phyloP scores from a whole-genome alignment of 2,329 filamentous ascomycete species.

The Alternaria rosae region DNA sequence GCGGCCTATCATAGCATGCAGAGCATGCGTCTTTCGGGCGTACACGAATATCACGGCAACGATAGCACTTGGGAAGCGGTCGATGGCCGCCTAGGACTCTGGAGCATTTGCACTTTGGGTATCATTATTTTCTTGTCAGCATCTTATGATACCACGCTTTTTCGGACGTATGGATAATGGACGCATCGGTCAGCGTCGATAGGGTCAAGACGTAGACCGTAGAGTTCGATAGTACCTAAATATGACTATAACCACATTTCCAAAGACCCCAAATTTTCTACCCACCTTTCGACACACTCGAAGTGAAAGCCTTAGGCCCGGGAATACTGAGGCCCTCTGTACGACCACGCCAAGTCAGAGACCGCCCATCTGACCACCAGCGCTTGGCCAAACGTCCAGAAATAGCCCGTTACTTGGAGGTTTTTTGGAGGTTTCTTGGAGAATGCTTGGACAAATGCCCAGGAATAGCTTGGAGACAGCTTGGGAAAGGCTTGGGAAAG shows the following conservation, averaged over 20 bases:
- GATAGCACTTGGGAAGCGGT: conserved; percentile 3
- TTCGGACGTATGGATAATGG: conserved; percentile 3
- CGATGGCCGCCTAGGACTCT: background rate
- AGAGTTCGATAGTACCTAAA: background rate
- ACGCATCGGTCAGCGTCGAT: background rate
- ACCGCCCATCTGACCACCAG: background rate
- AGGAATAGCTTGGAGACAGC: background rate
- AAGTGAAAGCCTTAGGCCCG: background rate
- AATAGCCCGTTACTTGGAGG: background rate
- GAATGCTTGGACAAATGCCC: background rate
- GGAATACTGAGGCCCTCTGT: background rate
- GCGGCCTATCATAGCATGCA: background rate
- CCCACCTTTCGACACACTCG: background rate
- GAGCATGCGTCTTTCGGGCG: background rate
- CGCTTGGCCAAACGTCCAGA: background rate
- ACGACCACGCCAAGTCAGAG: background rate
- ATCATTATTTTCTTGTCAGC: background rate
- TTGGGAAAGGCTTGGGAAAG: background rate
- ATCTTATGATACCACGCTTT: conserved; percentile 25
- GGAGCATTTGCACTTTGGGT: background rate
- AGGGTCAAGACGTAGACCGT: background rate
- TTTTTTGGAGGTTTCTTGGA: background rate
- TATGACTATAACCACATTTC: background rate
- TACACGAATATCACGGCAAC: background rate
- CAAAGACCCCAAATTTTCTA: background rate